A percentile compares a stretch with the other conserved stretches of the same genome.
These are phyloP conservation scores for Nemania sp. DNA, from an alignment of 2,329 filamentous ascomycete species.

Conservation along the genomic window DNA sequence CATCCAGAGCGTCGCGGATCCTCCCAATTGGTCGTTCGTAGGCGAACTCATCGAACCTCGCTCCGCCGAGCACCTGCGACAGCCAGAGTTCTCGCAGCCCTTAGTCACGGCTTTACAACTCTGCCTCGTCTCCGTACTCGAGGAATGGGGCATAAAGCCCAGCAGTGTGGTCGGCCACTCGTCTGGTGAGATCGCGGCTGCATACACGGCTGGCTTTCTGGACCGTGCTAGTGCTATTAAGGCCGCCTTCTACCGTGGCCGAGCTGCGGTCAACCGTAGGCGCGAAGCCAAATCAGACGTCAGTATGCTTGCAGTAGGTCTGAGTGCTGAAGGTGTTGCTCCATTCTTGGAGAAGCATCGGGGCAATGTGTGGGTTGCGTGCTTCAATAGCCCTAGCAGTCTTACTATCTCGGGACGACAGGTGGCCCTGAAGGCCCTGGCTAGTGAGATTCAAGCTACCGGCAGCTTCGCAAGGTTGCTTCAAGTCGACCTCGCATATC, in stretches of 20 bases:
- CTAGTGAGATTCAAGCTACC: neutral
- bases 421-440: conserved; percentile 3
- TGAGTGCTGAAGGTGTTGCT: conserved; percentile 1
- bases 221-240: conserved; percentile 18
- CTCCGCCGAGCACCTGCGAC: conserved; percentile 17
- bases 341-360: neutral
- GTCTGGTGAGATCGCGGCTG: conserved; percentile 31
- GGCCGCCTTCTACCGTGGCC: conserved; percentile 23
- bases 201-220: conserved; percentile 16
- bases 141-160: conserved; percentile 17
- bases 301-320: conserved; percentile 30
- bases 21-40: conserved; percentile 29
- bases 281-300: neutral
- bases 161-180: conserved; percentile 28
- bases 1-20: conserved; percentile 9
- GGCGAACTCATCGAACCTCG: conserved; percentile 27
- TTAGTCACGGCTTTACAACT: conserved; percentile 28
- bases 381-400: conserved; percentile 36
- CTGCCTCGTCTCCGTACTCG: conserved; percentile 11
- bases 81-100: conserved; percentile 30
- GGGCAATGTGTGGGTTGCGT: conserved; percentile 25
- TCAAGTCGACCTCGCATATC: conserved; percentile 32
- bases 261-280: neutral
- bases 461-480: conserved; percentile 32
- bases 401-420: conserved; percentile 32